Base-by-base conservation (phyloP, 352 stramenopile genomes). In the Globisporangium perplexum region DNA sequence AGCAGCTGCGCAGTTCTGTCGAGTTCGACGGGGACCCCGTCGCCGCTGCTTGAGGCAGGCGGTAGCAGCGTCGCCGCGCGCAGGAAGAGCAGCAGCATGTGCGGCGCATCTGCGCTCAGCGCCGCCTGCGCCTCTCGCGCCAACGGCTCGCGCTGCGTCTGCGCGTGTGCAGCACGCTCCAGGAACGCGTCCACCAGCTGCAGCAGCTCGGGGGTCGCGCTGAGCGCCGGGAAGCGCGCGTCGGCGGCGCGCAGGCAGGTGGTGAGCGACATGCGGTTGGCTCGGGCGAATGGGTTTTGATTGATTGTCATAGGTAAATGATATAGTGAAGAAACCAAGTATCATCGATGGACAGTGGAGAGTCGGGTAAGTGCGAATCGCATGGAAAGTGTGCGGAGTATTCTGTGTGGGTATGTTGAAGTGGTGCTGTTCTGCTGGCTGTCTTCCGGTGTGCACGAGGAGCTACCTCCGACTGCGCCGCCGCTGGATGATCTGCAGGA, bases 401-500 rank as follows among this genome's bases (percentile, higher is more conserved):
- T 45, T 45, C 39, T 10, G 3, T 45, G 7, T 24, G 39, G 39
- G 3, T 18, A 12, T 18, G 4, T 30, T 30, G 26, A 30, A 30
- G 26, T 30, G 26, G 26, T 30, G 26, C 5, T 30, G 26, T n/a
- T n/a, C n/a, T n/a, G n/a, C n/a, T n/a, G n/a, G n/a, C n/a, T n/a
- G n/a, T n/a, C n/a, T n/a, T n/a, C n/a, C n/a, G n/a, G n/a, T n/a
- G n/a, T n/a, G n/a, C n/a, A n/a, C n/a, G n/a, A n/a, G n/a, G n/a
- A 5, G 7, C 30, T 51, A 51, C 47, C 62, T 76, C 8, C 61
- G 65, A 57, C 58, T 57, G 12, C 72, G 70, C 17, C 74, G 72
- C 10, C 77, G 68, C 44, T 84, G 74, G 41, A 88, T 71, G 30
- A 88, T 88, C 57, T 84, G 72, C 2, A 83, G 50, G 35, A 86